Base-by-base conservation (phyloP, 768 basidiomycete species). In the Mycena rebaudengoi region DNA sequence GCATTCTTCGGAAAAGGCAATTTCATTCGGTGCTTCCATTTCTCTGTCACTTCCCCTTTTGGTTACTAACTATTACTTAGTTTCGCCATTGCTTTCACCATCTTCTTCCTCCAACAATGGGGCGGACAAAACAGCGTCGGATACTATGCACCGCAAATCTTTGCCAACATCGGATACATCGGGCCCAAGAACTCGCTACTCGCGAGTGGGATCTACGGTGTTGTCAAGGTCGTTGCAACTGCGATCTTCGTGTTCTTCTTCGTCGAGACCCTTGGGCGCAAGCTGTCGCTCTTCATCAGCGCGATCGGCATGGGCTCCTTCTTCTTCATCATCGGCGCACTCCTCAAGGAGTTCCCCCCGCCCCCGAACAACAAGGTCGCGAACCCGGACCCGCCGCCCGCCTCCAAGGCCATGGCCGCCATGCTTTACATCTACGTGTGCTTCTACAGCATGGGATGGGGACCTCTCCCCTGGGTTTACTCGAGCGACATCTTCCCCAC, bases 371-470 rank as follows among this genome's bases (percentile, higher is more conserved):
- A 61, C 46, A 50, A 64, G 20, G 68, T 68, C 5, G 67, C 73
- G 20, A 41, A 46, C 37, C 70, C 79, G 4, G 73, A 72, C 4
- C 84, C 86, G 0, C 73, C 89, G 1, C 83, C 87, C 0, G 82
- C 90, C 76, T 77, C 89, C 5, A 88, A 90, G 74, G 94, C 85
- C 0, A 95, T 95, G 93, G 92, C 93, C 7, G 91, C 88, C 2
- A 86, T 94, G 87, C 77, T 95, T 26, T 96, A 95, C 73, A 85
- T 95, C 58, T 96, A 92, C 70, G 92, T 94, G 44, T 90, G 89
- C 74, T 94, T 94, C 76, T 95, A 95, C 76, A 91, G 89, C 5
- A 90, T 94, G 86, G 92, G 91, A 29, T 94, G 92, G 89, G 93
- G 92, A 75, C 83, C 82, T 18, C 69, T 84, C 28, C 78, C 78